A percentile compares a stretch with the other conserved stretches of the same genome.
Conservation (phyloP, 2,329 filamentous ascomycete species). For the Alternaria sp. region DNA sequence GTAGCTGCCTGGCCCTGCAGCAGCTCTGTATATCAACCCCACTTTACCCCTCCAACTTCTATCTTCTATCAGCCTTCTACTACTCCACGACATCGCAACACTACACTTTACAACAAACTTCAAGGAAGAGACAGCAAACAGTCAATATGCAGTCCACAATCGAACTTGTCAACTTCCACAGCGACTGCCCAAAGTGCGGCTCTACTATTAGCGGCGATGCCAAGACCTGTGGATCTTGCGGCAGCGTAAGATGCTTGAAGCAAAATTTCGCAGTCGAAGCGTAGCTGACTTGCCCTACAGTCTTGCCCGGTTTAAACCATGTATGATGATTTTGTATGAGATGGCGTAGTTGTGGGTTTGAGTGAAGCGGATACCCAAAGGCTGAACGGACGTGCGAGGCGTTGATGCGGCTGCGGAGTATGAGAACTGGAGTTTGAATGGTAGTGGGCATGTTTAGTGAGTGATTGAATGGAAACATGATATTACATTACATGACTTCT, state of each 20-base stretch:
- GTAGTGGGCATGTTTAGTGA: neutral
- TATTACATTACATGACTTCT: neutral
- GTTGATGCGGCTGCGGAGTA: neutral
- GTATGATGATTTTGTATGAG: neutral
- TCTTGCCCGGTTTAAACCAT: conserved; percentile 31
- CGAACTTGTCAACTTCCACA: conserved; percentile 40
- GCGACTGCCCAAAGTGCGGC: conserved; percentile 51
- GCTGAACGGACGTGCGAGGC: neutral
- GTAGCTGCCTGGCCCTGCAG: conserved; percentile 21
- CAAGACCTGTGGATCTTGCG: conserved; percentile 49
- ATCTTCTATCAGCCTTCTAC: conserved; percentile 18
- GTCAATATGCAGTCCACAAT: conserved; percentile 36
- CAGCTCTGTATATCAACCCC: conserved; percentile 43
- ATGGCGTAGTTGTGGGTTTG: conserved; percentile 3
- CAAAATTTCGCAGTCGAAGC: no score
- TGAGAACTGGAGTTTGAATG: neutral
- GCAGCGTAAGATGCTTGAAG: conserved; percentile 31
- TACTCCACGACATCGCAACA: conserved; percentile 1
- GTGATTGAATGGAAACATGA: neutral
- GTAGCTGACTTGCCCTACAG: conserved; percentile 8
- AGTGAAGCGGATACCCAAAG: neutral
- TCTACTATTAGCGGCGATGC: conserved; percentile 35
- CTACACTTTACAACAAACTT: neutral
- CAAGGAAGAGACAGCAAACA: neutral
- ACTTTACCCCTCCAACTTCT: conserved; percentile 38